Percentiles rank a stretch among this genome's conserved stretches.
phyloP scores from a whole-genome alignment of 306 rosid genomes.

The Rosa lucieae region DNA sequence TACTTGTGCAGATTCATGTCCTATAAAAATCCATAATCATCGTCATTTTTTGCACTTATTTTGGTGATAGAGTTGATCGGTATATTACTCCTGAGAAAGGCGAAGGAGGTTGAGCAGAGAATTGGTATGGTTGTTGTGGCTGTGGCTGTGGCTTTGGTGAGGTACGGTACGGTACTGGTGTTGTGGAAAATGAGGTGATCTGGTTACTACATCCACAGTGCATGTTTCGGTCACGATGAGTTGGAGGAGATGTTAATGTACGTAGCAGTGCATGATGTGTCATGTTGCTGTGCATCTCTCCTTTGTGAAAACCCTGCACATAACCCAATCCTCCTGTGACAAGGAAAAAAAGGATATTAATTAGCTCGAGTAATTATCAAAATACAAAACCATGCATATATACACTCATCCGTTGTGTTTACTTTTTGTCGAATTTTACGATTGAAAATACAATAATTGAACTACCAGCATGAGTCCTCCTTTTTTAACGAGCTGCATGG shows the following conservation, averaged over 20 bases:
- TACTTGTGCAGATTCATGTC: conserved; percentile 39
- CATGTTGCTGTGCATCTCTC: conserved; percentile 6
- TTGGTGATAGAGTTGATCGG: conserved; percentile 26
- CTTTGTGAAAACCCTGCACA: conserved; percentile 62
- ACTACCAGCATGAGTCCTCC: no score
- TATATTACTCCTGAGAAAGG: conserved; percentile 38
- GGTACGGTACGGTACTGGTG: conserved; percentile 20
- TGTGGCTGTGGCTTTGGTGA: conserved; percentile 1
- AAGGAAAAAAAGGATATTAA: conserved; percentile 19
- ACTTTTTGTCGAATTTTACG: no score
- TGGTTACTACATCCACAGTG: conserved; percentile 49
- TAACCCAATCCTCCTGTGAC: conserved; percentile 96
- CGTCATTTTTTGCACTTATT: conserved; percentile 47
- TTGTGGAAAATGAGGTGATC: conserved; percentile 42
- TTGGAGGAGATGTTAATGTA: conserved; percentile 39
- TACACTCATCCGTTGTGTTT: no score
- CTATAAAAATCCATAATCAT: conserved; percentile 74
- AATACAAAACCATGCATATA: no score
- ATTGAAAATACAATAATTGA: no score
- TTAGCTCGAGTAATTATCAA: no score
- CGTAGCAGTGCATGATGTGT: conserved; percentile 22
- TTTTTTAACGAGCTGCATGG: no score
- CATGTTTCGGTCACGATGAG: conserved; percentile 31
- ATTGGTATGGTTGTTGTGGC: conserved; percentile 28
- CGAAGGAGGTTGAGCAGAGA: conserved; percentile 64